Evolutionary conservation across 805 yeast genomes (phyloP).

Genomic region (Suhomyces vadensis): DNA sequence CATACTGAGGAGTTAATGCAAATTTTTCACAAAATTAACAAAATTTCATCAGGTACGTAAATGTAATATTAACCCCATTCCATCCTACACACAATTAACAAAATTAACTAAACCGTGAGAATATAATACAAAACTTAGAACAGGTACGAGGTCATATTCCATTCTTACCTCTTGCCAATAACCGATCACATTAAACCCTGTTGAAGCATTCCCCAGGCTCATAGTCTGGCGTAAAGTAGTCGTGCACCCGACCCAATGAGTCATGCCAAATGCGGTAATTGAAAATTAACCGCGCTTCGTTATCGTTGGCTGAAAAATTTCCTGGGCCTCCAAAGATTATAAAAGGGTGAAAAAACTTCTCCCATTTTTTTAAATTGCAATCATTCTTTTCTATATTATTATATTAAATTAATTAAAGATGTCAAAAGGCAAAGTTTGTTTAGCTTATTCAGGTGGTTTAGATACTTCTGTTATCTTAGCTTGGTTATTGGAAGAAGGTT

Average conservation of each 20-base stretch:
- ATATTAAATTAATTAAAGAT: conserved; percentile 41
- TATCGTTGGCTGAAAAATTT: conserved; percentile 16
- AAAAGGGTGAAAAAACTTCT: conserved; percentile 15
- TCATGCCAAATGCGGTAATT: conserved; percentile 28
- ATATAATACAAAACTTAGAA: too few species aligned
- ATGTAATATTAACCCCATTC: too few species aligned
- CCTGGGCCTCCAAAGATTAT: conserved; percentile 13
- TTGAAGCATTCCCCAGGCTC: too few species aligned
- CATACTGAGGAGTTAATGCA: too few species aligned
- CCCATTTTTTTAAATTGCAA: background rate
- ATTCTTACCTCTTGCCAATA: too few species aligned
- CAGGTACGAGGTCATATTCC: too few species aligned
- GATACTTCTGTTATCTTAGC: conserved; percentile 98
- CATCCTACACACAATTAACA: too few species aligned
- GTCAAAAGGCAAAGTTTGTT: conserved; percentile 98
- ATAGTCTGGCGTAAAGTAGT: too few species aligned
- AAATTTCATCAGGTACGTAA: too few species aligned
- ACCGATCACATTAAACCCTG: too few species aligned
- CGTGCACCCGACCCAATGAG: conserved; percentile 17
- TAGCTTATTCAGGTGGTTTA: conserved; percentile 98
- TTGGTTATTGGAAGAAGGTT: conserved; percentile 96
- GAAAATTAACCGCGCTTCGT: conserved; percentile 30
- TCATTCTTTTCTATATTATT: conserved; percentile 1
- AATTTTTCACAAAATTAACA: too few species aligned
- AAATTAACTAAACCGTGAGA: too few species aligned